A percentile compares a stretch with the other conserved stretches of the same genome.
These are phyloP conservation scores for Apophysomyces variabilis DNA, from an alignment of 371 early-diverging fungal species.

Conservation along the genomic window DNA sequence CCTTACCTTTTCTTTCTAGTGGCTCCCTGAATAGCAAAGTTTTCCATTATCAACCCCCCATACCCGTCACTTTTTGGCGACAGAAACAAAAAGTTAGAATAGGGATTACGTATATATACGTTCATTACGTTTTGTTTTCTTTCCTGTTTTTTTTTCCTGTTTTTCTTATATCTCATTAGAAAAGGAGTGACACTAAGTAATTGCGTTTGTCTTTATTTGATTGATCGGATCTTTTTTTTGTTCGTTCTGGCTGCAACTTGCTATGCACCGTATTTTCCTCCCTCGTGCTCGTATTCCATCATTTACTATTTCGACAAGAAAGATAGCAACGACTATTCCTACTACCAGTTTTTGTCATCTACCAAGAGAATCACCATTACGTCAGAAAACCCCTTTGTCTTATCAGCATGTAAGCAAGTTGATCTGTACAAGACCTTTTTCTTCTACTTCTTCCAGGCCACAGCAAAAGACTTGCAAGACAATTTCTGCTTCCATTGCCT, in stretches of 20 bases:
- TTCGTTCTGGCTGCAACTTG: neutral
- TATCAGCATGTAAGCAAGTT: constrained; percentile 3
- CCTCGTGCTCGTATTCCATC: neutral
- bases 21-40: too few species aligned
- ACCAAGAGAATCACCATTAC: neutral
- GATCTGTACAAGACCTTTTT: constrained; percentile 12
- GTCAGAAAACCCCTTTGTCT: neutral
- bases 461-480: constrained; percentile 28
- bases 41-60: too few species aligned
- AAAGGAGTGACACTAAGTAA: neutral
- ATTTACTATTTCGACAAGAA: too few species aligned
- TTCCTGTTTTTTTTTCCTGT: constrained; percentile 1
- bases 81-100: neutral
- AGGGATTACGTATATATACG: neutral
- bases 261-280: neutral
- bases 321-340: too few species aligned
- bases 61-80: neutral
- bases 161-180: neutral
- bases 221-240: neutral
- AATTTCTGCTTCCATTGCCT: constrained; percentile 28
- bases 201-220: too few species aligned
- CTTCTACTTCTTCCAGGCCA: neutral
- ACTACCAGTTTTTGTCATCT: constrained; percentile 2
- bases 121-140: neutral
- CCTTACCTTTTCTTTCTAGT: too few species aligned